Base-by-base conservation (phyloP, 75 land plant species). In the Picea sitchensis region DNA sequence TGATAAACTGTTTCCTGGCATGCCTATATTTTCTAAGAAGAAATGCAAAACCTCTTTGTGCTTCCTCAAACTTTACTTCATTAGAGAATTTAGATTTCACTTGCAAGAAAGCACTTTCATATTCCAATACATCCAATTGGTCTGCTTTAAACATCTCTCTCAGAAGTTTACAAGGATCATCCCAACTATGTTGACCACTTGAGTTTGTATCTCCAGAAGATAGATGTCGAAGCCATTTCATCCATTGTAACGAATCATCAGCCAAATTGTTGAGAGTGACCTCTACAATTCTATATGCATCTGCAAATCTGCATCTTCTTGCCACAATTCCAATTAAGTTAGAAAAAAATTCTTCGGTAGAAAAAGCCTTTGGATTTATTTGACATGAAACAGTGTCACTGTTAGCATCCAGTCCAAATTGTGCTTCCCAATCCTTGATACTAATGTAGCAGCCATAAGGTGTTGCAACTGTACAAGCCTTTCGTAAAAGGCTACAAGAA, bases 401-500 rank as follows among this genome's bases (percentile, higher is more conserved):
- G 47, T 56, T 18, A 21, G 21, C 67, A 56, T 15, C 41, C 41
- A 69, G 61, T 65, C 85, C 82, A 58, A 68, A 23, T 15, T 54
- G 64, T 7, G 65, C 61, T 21, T 82, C 78, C 36, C 64, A 79
- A 23, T 74, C 72, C 2, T 69, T 69, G 54, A 54, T 44, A 18
- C 23, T 71, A 11, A 18, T 41, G 44, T n/a, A 44, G 54, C 44
- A 47, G 32, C 30, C 12, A 30, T 44, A 61, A 69, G 85, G 77
- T 59, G 56, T 20, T 62, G 83, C 92, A 80, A 90, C 82, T 82
- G 89, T 72, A 79, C 97, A 92, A 64, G 91, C 97, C 80, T 92
- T 92, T 61, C 96, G 87, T 64, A 92, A 89, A 14, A 41, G 26
- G 58, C 69, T 68, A 57, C 79, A 79, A 20, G 76, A 58, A 79